Evolutionary conservation across 108 stramenopile genomes (phyloP), one percentile per base, ranked within the genome.

Genomic region (Cyclotella atomus): DNA sequence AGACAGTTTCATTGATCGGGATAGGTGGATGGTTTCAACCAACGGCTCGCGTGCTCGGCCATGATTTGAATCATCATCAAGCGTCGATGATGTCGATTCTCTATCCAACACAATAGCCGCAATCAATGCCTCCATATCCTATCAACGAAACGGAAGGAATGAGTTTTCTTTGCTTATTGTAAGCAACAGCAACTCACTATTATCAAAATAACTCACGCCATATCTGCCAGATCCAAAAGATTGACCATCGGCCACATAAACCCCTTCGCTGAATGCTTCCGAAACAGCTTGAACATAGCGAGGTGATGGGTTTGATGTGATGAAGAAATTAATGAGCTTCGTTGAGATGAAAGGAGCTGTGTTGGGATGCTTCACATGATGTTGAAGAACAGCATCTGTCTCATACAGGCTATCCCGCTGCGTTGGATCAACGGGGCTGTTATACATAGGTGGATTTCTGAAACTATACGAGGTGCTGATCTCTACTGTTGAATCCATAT

Each of bases 241-340:
- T 9, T 24, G 25, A 6, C 35, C 59, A 50, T 71, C 21, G 12
- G 21, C 27, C 0, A 30, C 36, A 70, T 74, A 87, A 3, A 23
- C 32, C 0, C 89, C 89, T 14, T 34, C 81, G 17, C 36, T 63
- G 70, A 87, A 91, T 9, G 90, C 90, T 7, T 30, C 38, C 0
- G 87, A 82, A n/a, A 78, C 84, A 3, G 61, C 45, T 63, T 70
- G 30, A 0, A 91, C 83, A 59, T 82, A 88, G 2, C 83, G 20
- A 24, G 90, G 87, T 20, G 76, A 75, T 34, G 90, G 88, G 74
- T 91, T 91, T 0, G 86, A 87, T 44, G 83, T 75, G 3, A 74
- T 76, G 54, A 91, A 71, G 2, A 60, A 71, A 55, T 89, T 77
- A 38, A 82, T 74, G 19, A 91, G 47, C 38, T 65, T 44, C 4